A percentile compares a stretch with the other conserved stretches of the same genome.
These are phyloP conservation scores for Cucumis sativus DNA, from an alignment of 306 rosid genomes.

Conservation along the genomic window Cucumber_9930_V3 NC_026657.2:35521501-35522000, in stretches of 20 bases:
- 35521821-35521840: conserved; percentile 56
- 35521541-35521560: no score
- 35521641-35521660: conserved; percentile 57
- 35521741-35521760: background rate
- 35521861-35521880: conserved; percentile 71
- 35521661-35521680: conserved; percentile 51
- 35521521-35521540: background rate
- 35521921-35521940: conserved; percentile 46
- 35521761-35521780: no score
- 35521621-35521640: conserved; percentile 46
- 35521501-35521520: background rate
- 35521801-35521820: background rate
- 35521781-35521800: no score
- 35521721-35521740: conserved; percentile 71
- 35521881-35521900: conserved; percentile 89
- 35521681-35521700: conserved; percentile 51
- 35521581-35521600: no score
- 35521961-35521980: conserved; percentile 51
- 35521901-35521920: conserved; percentile 59
- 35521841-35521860: conserved; percentile 72
- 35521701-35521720: conserved; percentile 84
- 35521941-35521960: conserved; percentile 91
- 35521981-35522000: conserved; percentile 27
- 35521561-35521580: no score
- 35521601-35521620: no score